Evolutionary conservation across 139 green algal species (phyloP), one percentile per base, ranked within the genome.

Genomic region (Chlorella ohadii): DNA sequence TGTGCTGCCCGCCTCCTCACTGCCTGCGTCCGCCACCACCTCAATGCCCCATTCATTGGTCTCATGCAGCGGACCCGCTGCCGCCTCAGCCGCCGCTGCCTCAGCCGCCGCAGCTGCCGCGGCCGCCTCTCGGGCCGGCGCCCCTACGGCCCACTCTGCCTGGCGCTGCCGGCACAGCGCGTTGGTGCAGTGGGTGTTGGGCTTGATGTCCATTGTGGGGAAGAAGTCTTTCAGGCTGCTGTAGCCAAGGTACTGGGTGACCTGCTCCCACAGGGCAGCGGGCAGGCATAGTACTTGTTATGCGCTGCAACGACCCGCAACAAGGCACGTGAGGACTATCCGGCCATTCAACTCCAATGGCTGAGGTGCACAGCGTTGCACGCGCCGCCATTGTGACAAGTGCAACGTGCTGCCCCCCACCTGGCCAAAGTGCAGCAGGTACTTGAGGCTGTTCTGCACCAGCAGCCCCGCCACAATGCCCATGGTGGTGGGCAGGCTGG

Each of bases 401-500:
- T n/a, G n/a, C n/a, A n/a, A n/a, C n/a, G n/a, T n/a, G n/a, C n/a
- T n/a, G n/a, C 22, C 25, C 25, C 75, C 17, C 75, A 82, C 76
- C 92, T 81, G 59, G 25, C 96, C 96, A 88, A 99, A 99, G 34
- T 79, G 22, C 36, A 99, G 93, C 76, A 99, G 82, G 82, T 97
- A 90, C 88, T 99, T 99, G 22, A 99, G 92, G 0, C 91, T 83
- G 82, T 98, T 98, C 89, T 99, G 97, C 68, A 99, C 97, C 72
- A 99, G 90, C 82, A 99, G 83, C 27, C 95, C 97, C 12, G 97
- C 96, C 34, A 99, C 89, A 72, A 99, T 98, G 85, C 96, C 94
- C 97, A 99, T 99, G 56, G 97, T 99, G 78, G 97, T 99, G 56
- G 97, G 97, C 76, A 99, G 92, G n/a, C 91, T 97, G 38, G 97